Conservation (phyloP, 2,329 filamentous ascomycete genomes). For the Tolypocladium inflatum region DNA sequence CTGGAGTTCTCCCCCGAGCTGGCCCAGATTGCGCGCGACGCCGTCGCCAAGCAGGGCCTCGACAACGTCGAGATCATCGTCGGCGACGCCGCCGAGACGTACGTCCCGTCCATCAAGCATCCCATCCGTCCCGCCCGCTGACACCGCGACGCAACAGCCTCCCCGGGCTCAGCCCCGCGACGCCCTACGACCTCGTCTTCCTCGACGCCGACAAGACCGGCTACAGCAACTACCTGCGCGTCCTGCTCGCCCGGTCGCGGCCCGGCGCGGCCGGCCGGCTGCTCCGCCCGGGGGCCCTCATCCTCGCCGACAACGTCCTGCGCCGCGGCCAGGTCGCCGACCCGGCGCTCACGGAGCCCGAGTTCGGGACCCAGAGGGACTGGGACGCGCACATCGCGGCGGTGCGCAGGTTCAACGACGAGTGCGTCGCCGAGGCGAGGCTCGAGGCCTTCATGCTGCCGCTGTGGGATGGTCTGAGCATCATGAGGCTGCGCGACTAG, state of each 20-base stretch:
- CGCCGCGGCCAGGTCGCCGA: constrained; percentile 37
- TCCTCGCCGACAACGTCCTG: constrained; percentile 46
- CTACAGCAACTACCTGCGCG: constrained; percentile 37
- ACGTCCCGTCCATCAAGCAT: constrained; percentile 13
- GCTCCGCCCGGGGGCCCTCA: constrained; percentile 37
- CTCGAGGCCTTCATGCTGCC: constrained; percentile 31
- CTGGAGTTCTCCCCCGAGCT: constrained; percentile 37
- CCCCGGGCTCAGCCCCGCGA: constrained; percentile 16
- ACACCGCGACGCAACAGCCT: constrained; percentile 9
- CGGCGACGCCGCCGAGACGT: constrained; percentile 38
- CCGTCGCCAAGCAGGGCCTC: constrained; percentile 27
- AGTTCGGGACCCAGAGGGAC: constrained; percentile 1
- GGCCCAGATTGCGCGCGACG: constrained; percentile 28
- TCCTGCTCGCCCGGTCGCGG: constrained; percentile 33
- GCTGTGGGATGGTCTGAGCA: constrained; percentile 32
- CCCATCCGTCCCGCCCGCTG: not conserved
- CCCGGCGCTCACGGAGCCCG: constrained; percentile 2
- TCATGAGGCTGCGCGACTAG: constrained; percentile 29
- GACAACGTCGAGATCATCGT: constrained; percentile 36
- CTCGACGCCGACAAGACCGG: constrained; percentile 44
- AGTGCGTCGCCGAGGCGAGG: constrained; percentile 20
- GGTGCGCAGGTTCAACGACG: constrained; percentile 25
- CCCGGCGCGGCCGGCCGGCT: constrained; percentile 28
- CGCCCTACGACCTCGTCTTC: constrained; percentile 44
- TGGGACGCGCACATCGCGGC: constrained; percentile 13